Conservation (phyloP, 2,329 filamentous ascomycete genomes). For the Anthostomella pinea region DNA sequence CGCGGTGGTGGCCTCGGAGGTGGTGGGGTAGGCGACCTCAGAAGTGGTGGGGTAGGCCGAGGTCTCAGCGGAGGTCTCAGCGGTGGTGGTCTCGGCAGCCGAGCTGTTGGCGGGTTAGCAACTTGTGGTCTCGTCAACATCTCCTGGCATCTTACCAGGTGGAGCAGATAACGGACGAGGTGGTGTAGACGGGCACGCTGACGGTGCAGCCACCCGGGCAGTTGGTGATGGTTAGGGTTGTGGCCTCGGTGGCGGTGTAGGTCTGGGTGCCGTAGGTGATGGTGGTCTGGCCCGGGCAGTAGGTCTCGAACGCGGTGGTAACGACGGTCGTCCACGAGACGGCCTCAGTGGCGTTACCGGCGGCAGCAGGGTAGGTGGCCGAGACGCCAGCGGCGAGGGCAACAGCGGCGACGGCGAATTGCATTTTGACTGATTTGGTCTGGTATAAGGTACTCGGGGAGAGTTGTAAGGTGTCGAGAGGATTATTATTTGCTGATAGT, state of each 20-base stretch:
- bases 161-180: constrained; percentile 43
- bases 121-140: neutral
- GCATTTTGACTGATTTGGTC: constrained; percentile 60
- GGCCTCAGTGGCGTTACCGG: constrained; percentile 47
- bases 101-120: constrained; percentile 36
- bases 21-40: constrained; percentile 20
- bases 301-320: constrained; percentile 66
- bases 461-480: constrained; percentile 30
- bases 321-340: constrained; percentile 70
- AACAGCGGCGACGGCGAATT: constrained; percentile 56
- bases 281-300: constrained; percentile 66
- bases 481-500: constrained; percentile 28
- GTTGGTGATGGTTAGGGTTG: constrained; percentile 68
- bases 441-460: constrained; percentile 37
- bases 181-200: constrained; percentile 55
- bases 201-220: constrained; percentile 62
- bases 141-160: constrained; percentile 25
- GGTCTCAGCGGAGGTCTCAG: constrained; percentile 30
- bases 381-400: constrained; percentile 48
- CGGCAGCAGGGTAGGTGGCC: constrained; percentile 17
- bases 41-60: constrained; percentile 7
- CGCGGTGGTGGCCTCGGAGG: constrained; percentile 21
- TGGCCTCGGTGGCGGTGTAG: constrained; percentile 67
- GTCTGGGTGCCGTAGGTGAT: constrained; percentile 63
- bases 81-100: constrained; percentile 31